These are phyloP conservation scores for Auricularia cornea DNA, from an alignment of 768 basidiomycete genomes.

Conservation along the genomic window DNA sequence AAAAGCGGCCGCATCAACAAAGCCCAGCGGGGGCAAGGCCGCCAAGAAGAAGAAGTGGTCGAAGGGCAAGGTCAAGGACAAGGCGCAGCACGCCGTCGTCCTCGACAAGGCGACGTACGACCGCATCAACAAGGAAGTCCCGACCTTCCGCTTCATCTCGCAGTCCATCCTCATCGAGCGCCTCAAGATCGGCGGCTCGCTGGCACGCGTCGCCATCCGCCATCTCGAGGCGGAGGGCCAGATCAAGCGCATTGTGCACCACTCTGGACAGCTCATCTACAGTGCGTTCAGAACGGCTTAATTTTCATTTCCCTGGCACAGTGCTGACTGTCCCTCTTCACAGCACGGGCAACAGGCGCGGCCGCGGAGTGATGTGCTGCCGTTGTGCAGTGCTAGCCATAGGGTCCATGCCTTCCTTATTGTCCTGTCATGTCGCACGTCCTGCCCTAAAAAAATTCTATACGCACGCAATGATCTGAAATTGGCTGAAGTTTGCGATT, in stretches of 20 bases:
- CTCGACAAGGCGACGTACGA: slow-evolving; percentile 91
- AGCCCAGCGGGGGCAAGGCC: slow-evolving; percentile 61
- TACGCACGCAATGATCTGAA: slow-evolving; percentile 1
- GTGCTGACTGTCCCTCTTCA: background rate
- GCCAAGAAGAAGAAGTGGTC: slow-evolving; percentile 99
- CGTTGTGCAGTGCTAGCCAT: too few relatives aligned
- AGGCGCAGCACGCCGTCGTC: slow-evolving; percentile 92
- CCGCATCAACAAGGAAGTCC: slow-evolving; percentile 96
- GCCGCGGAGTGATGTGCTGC: background rate
- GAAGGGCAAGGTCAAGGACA: slow-evolving; percentile 99
- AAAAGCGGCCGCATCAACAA: slow-evolving; percentile 63
- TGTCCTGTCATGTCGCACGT: slow-evolving; percentile 1
- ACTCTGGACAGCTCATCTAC: slow-evolving; percentile 91
- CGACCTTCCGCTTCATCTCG: slow-evolving; percentile 98
- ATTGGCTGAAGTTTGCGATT: too few relatives aligned
- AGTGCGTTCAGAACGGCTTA: slow-evolving; percentile 47
- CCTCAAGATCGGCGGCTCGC: slow-evolving; percentile 90
- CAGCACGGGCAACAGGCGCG: background rate
- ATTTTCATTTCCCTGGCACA: background rate
- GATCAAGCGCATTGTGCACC: slow-evolving; percentile 96
- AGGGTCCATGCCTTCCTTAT: background rate
- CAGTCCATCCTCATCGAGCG: slow-evolving; percentile 98
- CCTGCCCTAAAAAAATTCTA: background rate
- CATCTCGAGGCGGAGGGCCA: slow-evolving; percentile 89
- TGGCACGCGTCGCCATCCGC: slow-evolving; percentile 84